These are phyloP conservation scores for Kazachstania bromeliacearum DNA, from an alignment of 805 yeast genomes.

Conservation along the genomic window DNA sequence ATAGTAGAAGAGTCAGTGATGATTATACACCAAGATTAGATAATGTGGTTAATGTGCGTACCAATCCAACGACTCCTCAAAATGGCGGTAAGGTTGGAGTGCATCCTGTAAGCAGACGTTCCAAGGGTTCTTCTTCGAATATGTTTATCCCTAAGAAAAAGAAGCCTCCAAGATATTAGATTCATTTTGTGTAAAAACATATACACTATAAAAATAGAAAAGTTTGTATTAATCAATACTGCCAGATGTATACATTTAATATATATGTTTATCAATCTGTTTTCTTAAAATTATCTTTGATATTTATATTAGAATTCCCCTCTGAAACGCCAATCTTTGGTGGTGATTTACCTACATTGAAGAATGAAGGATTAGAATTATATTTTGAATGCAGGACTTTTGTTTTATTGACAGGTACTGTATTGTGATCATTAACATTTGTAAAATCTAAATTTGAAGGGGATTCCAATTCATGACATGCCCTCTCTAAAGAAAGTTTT, in stretches of 20 bases:
- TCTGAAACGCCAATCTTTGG: constrained; percentile 21
- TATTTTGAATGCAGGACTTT: background rate
- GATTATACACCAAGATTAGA: no score
- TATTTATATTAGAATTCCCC: background rate
- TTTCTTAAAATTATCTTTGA: constrained; percentile 5
- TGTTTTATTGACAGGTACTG: background rate
- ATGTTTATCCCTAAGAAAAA: constrained; percentile 22
- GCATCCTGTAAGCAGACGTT: background rate
- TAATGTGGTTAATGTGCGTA: no score
- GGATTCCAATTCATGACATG: constrained; percentile 12
- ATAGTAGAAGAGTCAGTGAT: no score
- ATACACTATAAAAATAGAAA: constrained; percentile 1
- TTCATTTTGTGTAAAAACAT: background rate
- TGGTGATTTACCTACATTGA: constrained; percentile 20
- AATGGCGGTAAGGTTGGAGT: no score
- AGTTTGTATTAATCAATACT: background rate
- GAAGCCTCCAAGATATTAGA: constrained; percentile 8
- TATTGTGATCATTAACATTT: background rate
- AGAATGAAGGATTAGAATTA: constrained; percentile 2
- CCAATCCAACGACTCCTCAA: no score
- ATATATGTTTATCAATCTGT: background rate
- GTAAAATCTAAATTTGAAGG: background rate
- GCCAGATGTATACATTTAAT: background rate
- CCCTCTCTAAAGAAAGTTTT: constrained; percentile 15
- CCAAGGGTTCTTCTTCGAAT: constrained; percentile 8